Percentiles rank a stretch among this genome's conserved stretches.
These are phyloP conservation scores for Maudiozyma humilis DNA, from an alignment of 1,139 yeast genomes.

Conservation along the genomic window DNA sequence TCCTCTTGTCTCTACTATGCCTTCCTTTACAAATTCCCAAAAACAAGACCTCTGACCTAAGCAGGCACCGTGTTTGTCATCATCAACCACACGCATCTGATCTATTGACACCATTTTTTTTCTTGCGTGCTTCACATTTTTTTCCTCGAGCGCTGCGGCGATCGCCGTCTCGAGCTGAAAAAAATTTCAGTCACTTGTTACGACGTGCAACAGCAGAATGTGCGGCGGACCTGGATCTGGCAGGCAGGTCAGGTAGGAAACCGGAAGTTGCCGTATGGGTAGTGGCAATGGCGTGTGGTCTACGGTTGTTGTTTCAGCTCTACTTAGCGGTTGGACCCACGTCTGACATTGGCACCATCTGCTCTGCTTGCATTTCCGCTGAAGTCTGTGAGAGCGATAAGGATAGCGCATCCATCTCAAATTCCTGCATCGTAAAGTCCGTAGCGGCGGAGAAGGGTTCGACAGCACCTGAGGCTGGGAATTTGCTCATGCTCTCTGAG, in stretches of 20 bases:
- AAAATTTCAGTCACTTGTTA: conserved; percentile 3
- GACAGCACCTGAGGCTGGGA: not conserved
- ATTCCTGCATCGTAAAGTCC: conserved; percentile 17
- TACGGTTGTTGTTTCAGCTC: too few relatives aligned
- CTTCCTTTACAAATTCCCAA: too few relatives aligned
- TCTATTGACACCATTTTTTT: conserved; percentile 2
- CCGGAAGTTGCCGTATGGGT: too few relatives aligned
- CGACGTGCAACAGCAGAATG: not conserved
- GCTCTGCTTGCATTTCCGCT: not conserved
- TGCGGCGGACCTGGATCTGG: not conserved
- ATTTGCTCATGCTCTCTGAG: not conserved
- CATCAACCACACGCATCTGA: not conserved
- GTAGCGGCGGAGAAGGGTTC: conserved; percentile 12
- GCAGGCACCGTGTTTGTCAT: not conserved
- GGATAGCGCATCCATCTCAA: conserved; percentile 15
- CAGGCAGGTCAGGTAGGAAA: too few relatives aligned
- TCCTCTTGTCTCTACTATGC: too few relatives aligned
- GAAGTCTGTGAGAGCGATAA: not conserved
- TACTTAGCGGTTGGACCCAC: not conserved
- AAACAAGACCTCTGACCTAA: not conserved
- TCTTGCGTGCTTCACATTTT: not conserved
- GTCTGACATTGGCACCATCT: not conserved
- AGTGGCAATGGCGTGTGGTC: too few relatives aligned
- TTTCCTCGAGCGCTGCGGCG: not conserved
- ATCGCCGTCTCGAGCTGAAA: not conserved